Evolutionary conservation across 352 stramenopile genomes (phyloP).

Genomic region (Pelagophyceae sp.): DNA sequence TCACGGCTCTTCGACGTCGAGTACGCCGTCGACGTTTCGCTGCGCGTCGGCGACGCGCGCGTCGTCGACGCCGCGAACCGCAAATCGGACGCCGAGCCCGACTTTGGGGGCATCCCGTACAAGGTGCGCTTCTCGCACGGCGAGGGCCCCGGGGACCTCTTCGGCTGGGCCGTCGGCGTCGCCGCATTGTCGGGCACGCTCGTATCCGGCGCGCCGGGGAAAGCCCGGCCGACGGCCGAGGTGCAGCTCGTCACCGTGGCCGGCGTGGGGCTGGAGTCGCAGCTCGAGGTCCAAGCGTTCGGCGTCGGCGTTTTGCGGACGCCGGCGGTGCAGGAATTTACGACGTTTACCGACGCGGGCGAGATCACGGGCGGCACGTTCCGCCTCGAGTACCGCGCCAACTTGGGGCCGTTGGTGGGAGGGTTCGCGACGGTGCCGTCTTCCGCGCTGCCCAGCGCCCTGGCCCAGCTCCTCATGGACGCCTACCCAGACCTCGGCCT

Average conservation of each 20-base stretch:
- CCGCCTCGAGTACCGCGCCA: conserved; percentile 28
- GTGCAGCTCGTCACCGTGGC: conserved; percentile 39
- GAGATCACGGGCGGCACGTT: conserved; percentile 41
- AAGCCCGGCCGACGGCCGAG: conserved; percentile 36
- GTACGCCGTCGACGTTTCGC: not conserved
- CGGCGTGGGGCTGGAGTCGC: not conserved
- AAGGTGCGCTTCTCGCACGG: not conserved
- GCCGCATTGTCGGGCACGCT: conserved; percentile 27
- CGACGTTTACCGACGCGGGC: conserved; percentile 33
- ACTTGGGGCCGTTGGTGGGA: not conserved
- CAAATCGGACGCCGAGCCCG: not conserved
- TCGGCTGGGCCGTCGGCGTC: conserved; percentile 36
- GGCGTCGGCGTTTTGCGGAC: not conserved
- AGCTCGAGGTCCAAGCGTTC: not conserved
- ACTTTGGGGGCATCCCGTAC: not conserved
- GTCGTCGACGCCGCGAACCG: not conserved
- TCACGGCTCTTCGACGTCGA: not conserved
- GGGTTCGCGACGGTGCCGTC: not conserved
- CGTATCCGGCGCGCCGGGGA: conserved; percentile 41
- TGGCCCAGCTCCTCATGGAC: not conserved
- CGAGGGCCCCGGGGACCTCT: conserved; percentile 29
- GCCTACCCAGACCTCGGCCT: conserved; percentile 13
- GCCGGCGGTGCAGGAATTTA: conserved; percentile 37
- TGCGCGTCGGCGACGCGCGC: conserved; percentile 1
- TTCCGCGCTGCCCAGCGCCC: not conserved